These are phyloP conservation scores for Suillus sp. DNA, from an alignment of 768 basidiomycete genomes.

Conservation along the genomic window DNA sequence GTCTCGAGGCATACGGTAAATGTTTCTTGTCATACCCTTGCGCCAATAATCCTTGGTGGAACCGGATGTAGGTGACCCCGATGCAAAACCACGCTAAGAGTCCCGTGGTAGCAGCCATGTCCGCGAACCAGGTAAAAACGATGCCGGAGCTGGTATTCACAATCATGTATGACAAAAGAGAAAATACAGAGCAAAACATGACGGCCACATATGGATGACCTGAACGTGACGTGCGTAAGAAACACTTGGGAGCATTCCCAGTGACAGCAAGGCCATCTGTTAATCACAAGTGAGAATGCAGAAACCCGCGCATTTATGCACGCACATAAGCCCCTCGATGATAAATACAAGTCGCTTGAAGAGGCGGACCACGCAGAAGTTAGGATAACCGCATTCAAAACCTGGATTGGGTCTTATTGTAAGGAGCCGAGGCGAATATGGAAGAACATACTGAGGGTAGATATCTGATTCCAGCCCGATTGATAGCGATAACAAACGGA, in stretches of 20 bases:
- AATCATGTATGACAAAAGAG: background rate
- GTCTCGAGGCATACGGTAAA: background rate
- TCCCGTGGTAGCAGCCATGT: background rate
- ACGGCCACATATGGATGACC: background rate
- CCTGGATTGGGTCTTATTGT: background rate
- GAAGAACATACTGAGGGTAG: background rate
- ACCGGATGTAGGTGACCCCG: background rate
- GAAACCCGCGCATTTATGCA: background rate
- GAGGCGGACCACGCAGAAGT: background rate
- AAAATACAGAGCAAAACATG: background rate
- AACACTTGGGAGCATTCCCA: background rate
- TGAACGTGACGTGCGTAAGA: background rate
- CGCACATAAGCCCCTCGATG: background rate
- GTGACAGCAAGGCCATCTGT: background rate
- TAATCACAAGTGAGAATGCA: background rate
- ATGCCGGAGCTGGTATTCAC: background rate
- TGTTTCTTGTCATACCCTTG: background rate
- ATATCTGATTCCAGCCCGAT: background rate
- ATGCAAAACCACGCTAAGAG: background rate
- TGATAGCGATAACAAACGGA: background rate
- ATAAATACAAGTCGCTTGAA: slow-evolving; percentile 1
- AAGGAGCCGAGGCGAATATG: background rate
- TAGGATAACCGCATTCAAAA: background rate
- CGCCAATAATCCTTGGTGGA: background rate
- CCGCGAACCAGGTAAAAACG: background rate